Evolutionary conservation across 2,329 filamentous ascomycete genomes (phyloP).

Genomic region (Fusarium annulatum): DNA sequence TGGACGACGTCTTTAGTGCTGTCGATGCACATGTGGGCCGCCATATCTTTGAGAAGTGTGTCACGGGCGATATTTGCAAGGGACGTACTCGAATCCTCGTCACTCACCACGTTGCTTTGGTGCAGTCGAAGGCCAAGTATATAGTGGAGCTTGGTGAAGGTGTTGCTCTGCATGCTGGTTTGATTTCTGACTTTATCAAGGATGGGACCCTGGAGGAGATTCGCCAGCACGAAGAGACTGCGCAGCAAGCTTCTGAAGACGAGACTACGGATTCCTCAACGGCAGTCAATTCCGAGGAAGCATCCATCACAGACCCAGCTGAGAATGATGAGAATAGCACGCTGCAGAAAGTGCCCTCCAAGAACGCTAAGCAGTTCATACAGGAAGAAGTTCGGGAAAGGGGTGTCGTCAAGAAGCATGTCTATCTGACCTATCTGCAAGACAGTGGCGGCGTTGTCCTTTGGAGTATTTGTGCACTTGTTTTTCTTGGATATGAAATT

Average conservation of each 20-base stretch:
- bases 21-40: constrained; percentile 85
- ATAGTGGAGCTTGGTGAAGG: constrained; percentile 79
- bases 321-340: constrained; percentile 53
- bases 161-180: constrained; percentile 70
- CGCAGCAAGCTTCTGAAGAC: constrained; percentile 60
- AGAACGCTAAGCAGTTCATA: constrained; percentile 75
- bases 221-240: constrained; percentile 64
- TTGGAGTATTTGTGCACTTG: constrained; percentile 65
- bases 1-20: constrained; percentile 88
- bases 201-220: constrained; percentile 68
- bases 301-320: constrained; percentile 55
- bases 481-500: constrained; percentile 66
- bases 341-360: constrained; percentile 62
- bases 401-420: constrained; percentile 72
- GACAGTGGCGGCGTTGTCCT: constrained; percentile 72
- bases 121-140: constrained; percentile 77
- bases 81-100: constrained; percentile 81
- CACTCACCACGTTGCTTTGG: constrained; percentile 81
- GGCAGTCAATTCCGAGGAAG: constrained; percentile 66
- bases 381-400: constrained; percentile 79
- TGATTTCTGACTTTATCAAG: constrained; percentile 71
- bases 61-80: constrained; percentile 75
- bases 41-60: constrained; percentile 80
- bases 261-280: constrained; percentile 57
- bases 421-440: constrained; percentile 76